Evolutionary conservation across 257 asterid species (phyloP).

Genomic region (Echites panduratus): DNA sequence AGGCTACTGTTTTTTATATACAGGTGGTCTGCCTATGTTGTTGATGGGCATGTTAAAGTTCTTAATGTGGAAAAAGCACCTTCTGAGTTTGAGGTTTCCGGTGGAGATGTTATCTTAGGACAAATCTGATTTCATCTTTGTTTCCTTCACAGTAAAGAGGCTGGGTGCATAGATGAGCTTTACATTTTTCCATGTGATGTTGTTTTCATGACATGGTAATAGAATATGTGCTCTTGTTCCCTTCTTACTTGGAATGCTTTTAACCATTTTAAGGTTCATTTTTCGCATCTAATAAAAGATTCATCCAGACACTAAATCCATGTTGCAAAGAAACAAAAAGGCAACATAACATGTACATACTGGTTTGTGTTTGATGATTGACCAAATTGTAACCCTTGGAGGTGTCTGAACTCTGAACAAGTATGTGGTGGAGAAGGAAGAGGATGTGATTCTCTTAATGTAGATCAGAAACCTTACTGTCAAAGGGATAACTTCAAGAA

Average conservation of each 20-base stretch:
- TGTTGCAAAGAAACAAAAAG: not conserved
- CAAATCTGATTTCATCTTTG: slow-evolving; percentile 47
- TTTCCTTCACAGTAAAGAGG: not conserved
- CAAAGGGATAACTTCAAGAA: not conserved
- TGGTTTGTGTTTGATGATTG: not conserved
- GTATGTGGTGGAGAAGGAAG: not conserved
- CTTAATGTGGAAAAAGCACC: slow-evolving; percentile 82
- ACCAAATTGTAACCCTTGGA: not conserved
- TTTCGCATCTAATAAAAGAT: not conserved
- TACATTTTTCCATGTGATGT: no score
- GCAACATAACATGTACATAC: not conserved
- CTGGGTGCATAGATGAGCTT: not conserved
- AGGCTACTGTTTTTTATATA: not conserved
- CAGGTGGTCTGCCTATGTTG: slow-evolving; percentile 97
- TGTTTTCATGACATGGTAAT: not conserved
- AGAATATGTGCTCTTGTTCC: not conserved
- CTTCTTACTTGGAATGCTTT: not conserved
- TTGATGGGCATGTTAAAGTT: slow-evolving; percentile 73
- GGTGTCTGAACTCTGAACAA: not conserved
- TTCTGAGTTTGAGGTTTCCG: slow-evolving; percentile 80
- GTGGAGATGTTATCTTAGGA: slow-evolving; percentile 67
- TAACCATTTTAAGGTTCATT: not conserved
- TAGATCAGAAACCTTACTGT: not conserved
- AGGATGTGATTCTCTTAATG: not conserved
- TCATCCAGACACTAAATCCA: not conserved